Evolutionary conservation across 139 green algal species (phyloP), one percentile per base, ranked within the genome.

Genomic region (Coccomyxa sp.): DNA sequence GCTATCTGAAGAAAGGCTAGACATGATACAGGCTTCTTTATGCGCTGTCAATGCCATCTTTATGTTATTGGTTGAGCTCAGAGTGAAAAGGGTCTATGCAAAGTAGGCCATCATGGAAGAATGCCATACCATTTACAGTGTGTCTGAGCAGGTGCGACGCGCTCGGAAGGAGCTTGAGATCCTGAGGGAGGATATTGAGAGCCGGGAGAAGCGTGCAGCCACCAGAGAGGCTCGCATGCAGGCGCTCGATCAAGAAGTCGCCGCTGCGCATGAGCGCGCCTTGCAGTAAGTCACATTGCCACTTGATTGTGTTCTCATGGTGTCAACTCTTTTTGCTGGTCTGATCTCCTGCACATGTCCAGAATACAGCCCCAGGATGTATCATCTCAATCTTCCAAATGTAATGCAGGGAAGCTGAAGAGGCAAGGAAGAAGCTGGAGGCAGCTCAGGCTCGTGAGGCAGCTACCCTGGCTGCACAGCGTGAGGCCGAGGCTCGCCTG

Each of bases 211-310:
- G 78, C 44, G 78, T 22, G 27, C 81, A 24, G 64, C 36, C 14
- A 34, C 68, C 39, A 77, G 79, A 50, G 86, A 90, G 58, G 78
- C 82, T 5, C 77, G 74, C 31, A 36, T 88, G 12, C 69, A 44
- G 10, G 55, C 79, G 41, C 27, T 82, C 29, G 74, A 84, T 33
- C 74, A 41, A 22, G 78, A 89, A 55, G 70, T 68, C 14, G 35
- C 85, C 33, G 72, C 81, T 40, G 37, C 83, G 35, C 83, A 89
- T 36, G 39, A 29, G 18, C 55, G 36, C 24, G 37, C 81, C 37
- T 1, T 34, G 22, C 14, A 31, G 33, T 38, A 39, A 38, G 31
- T 37, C 33, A 73, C 31, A 39, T 37, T 40, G 22, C 18, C 2
- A 14, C 3, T 5, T 73, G 22, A 36, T 38, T 73, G 68, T 75